phyloP scores from a whole-genome alignment of 306 rosid genomes.

The Lotus japonicus region DNA sequence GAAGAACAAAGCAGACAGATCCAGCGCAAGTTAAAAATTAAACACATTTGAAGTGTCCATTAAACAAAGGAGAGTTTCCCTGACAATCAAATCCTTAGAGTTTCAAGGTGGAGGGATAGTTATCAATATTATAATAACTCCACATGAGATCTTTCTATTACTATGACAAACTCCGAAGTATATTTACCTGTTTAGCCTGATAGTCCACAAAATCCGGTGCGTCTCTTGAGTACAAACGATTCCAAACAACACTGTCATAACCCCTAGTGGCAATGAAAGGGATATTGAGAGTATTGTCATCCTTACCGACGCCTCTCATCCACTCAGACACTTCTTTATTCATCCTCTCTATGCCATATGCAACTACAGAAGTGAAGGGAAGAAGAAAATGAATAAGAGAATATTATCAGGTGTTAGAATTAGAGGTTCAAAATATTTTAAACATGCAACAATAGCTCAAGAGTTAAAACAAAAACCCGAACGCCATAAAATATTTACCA shows the following conservation, averaged over 20 bases:
- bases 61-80: too few species aligned
- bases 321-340: constrained; percentile 83
- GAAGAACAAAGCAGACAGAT: too few species aligned
- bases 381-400: not conserved
- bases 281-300: constrained; percentile 22
- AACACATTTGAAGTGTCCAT: too few species aligned
- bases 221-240: constrained; percentile 88
- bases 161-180: not conserved
- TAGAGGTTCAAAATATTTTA: constrained; percentile 5
- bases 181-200: constrained; percentile 58
- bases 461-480: not conserved
- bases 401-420: constrained; percentile 29
- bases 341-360: constrained; percentile 75
- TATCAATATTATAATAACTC: not conserved
- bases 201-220: constrained; percentile 45
- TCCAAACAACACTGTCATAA: constrained; percentile 94
- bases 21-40: too few species aligned
- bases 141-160: not conserved
- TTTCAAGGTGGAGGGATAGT: not conserved
- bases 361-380: constrained; percentile 44
- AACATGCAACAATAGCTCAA: constrained; percentile 9
- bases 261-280: constrained; percentile 93
- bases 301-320: constrained; percentile 66
- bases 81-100: too few species aligned
- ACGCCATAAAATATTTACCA: constrained; percentile 42